phyloP scores from a whole-genome alignment of 192 early-diverging fungal species.

The Haplosporangium gracile region DNA sequence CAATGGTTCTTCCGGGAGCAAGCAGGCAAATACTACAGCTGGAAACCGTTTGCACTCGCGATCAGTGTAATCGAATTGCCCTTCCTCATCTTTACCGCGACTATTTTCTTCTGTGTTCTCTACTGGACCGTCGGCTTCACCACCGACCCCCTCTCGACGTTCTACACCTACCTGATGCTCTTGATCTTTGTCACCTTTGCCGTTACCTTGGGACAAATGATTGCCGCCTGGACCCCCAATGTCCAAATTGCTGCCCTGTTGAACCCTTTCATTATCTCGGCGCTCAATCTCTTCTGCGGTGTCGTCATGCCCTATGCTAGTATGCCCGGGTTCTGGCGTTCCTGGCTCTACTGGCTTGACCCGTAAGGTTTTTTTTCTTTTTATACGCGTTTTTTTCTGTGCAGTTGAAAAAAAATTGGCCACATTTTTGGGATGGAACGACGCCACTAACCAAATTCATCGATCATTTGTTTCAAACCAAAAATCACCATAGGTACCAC shows the following conservation, averaged over 20 bases:
- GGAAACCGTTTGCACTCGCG: conserved; percentile 72
- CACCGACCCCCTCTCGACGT: conserved; percentile 53
- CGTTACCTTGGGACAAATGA: conserved; percentile 76
- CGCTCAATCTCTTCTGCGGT: conserved; percentile 79
- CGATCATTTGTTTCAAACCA: not conserved
- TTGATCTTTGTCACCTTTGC: conserved; percentile 72
- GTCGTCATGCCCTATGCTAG: conserved; percentile 62
- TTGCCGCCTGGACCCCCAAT: conserved; percentile 75
- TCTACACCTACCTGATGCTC: conserved; percentile 75
- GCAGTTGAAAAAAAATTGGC: not conserved
- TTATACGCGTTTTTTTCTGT: not conserved
- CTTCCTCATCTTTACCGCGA: conserved; percentile 70
- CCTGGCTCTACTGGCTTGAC: conserved; percentile 65
- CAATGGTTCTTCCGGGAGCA: conserved; percentile 75
- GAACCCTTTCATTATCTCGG: conserved; percentile 74
- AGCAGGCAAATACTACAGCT: conserved; percentile 74
- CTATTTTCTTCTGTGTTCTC: conserved; percentile 74
- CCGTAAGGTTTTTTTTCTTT: conserved; percentile 40
- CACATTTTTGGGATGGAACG: not conserved
- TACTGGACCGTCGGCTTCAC: conserved; percentile 83
- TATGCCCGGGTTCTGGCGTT: conserved; percentile 30
- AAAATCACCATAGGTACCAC: conserved; percentile 53
- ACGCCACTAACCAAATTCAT: not conserved
- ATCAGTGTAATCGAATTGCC: conserved; percentile 78
- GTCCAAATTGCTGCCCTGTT: conserved; percentile 68